These are phyloP conservation scores for Poa annua DNA, from an alignment of 176 grass and related monocot species.

Conservation along the genomic window DNA sequence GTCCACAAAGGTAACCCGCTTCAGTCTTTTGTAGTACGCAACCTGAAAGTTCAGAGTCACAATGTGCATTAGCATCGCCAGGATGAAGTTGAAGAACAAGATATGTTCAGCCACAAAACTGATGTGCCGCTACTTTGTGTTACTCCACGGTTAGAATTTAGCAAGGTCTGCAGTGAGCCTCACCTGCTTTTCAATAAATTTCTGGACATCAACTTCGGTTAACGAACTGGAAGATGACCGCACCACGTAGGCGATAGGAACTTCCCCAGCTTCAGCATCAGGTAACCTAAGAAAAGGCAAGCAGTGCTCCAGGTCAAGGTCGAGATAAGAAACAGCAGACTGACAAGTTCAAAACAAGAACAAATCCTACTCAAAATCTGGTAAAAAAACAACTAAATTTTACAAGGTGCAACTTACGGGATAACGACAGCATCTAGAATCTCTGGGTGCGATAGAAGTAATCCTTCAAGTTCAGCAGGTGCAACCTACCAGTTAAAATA, in stretches of 20 bases:
- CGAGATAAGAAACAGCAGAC: background rate
- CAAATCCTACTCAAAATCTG: background rate
- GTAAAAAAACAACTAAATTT: constrained; percentile 15
- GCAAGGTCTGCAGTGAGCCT: background rate
- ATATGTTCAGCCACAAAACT: background rate
- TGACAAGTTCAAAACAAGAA: background rate
- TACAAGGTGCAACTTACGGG: constrained; percentile 62
- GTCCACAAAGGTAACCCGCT: constrained; percentile 70
- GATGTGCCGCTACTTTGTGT: background rate
- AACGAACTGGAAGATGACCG: constrained; percentile 69
- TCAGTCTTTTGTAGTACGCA: constrained; percentile 77
- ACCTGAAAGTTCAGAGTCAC: constrained; percentile 51
- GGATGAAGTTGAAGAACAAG: no score
- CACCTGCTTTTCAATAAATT: constrained; percentile 85
- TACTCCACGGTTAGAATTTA: background rate
- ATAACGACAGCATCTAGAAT: constrained; percentile 91
- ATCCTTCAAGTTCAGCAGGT: constrained; percentile 91
- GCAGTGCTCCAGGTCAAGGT: background rate
- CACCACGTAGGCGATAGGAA: constrained; percentile 88
- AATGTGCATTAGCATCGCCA: no score
- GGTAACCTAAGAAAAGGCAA: constrained; percentile 62
- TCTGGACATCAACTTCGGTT: constrained; percentile 73
- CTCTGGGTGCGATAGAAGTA: constrained; percentile 87
- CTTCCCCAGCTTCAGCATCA: constrained; percentile 90
- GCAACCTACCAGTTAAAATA: constrained; percentile 62